Base-by-base conservation (phyloP, 306 rosid genomes). In the Parietaria judaica region DNA sequence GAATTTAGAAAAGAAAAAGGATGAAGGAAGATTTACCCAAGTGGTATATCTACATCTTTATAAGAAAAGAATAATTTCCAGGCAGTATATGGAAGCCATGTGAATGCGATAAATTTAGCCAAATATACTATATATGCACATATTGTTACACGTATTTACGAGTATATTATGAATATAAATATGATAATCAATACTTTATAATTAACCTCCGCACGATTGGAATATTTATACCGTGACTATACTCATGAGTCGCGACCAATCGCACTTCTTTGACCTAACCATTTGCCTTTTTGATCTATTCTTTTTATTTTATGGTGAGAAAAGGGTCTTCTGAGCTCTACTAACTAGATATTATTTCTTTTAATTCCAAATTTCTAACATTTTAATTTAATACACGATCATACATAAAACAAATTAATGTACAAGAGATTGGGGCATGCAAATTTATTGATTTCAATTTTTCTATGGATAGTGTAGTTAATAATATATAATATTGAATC, bases 31-130 rank as follows among this genome's bases (percentile, higher is more conserved):
- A 35, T 48, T 64, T 64, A 36, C n/a, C 36, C 54, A 38, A 56
- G 69, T 35, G 73, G 66, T 60, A 14, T 38, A 38, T 58, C 14
- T 53, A 14, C 6, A 55, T 31, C 14, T 36, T 11, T 7, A 57
- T 7, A 36, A 45, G 60, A 36, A 58, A 71, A 58, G 37, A 8
- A 52, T 31, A 35, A 56, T 38, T 58, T 23, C 2, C 17, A 23
- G 14, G 48, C 45, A 41, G 53, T 68, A 46, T 51, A 66, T 47
- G 59, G 67, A 11, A 58, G 63, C n/a, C 76, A 66, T 69, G 82
- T 73, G 78, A 54, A 13, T 36, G 43, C 34, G 65, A 36, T 35
- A 67, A 57, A 61, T 73, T 68, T 52, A 54, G 56, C 64, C 56
- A 56, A 37, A 49, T 31, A 53, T 69, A 57, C 48, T 65, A 65